Percentiles rank a stretch among this genome's conserved stretches.
phyloP scores from a whole-genome alignment of 2,329 filamentous ascomycete species.

The Neopestalotiopsis rosae region DNA sequence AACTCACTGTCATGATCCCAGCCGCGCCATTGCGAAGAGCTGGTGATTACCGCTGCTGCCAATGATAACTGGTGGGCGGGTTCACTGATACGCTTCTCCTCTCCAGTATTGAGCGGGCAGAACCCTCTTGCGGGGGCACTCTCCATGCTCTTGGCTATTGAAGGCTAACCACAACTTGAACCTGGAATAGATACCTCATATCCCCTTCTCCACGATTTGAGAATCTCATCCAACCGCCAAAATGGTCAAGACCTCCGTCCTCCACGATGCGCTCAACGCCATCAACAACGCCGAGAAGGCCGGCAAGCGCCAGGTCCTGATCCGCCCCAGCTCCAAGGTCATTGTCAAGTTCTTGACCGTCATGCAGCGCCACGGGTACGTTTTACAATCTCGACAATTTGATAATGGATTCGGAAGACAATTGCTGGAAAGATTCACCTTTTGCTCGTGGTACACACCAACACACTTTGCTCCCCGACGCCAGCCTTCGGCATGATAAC shows the following conservation, averaged over 20 bases:
- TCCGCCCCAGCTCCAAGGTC: constrained; percentile 98
- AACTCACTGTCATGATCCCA: constrained; percentile 28
- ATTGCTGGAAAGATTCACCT: not conserved
- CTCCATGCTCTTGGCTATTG: constrained; percentile 68
- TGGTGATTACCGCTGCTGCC: not conserved
- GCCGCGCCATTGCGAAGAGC: constrained; percentile 22
- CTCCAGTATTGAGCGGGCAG: constrained; percentile 70
- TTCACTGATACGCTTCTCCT: constrained; percentile 65
- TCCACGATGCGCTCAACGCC: constrained; percentile 98
- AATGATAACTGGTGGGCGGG: not conserved
- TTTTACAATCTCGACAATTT: constrained; percentile 1
- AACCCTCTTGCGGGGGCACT: constrained; percentile 75
- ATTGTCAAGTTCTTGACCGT: constrained; percentile 99
- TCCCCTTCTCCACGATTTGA: constrained; percentile 66
- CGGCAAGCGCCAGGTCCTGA: constrained; percentile 98
- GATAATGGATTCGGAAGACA: not conserved
- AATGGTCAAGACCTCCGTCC: constrained; percentile 99
- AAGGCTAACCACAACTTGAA: constrained; percentile 62
- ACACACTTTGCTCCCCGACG: constrained; percentile 13
- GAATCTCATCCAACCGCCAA: constrained; percentile 81
- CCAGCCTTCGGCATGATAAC: constrained; percentile 95
- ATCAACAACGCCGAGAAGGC: constrained; percentile 99
- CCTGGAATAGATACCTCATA: constrained; percentile 67
- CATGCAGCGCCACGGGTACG: constrained; percentile 99
- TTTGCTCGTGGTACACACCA: constrained; percentile 8